A percentile compares a stretch with the other conserved stretches of the same genome.
phyloP scores from a whole-genome alignment of 495 filamentous ascomycete genomes.

The Staphylotrichum tortipilum region DNA sequence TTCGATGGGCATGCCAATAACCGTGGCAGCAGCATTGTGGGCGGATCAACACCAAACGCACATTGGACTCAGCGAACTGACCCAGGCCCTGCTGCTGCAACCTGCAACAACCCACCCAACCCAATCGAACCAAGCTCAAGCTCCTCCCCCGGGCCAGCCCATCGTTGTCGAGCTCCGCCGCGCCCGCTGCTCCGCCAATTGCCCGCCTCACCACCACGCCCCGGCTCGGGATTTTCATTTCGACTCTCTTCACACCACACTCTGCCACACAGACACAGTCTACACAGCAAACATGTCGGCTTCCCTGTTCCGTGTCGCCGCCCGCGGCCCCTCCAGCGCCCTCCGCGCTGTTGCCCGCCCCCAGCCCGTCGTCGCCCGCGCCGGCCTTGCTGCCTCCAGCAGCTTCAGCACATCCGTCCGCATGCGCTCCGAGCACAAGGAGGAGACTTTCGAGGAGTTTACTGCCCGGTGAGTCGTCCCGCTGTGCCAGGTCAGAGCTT shows the following conservation, averaged over 20 bases:
- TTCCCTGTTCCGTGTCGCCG: conserved; percentile 60
- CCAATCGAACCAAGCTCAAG: conserved; percentile 21
- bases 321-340: conserved; percentile 59
- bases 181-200: conserved; percentile 16
- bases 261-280: no score
- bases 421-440: conserved; percentile 53
- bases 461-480: conserved; percentile 72
- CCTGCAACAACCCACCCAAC: no score
- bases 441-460: conserved; percentile 99
- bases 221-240: conserved; percentile 11
- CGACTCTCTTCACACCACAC: conserved; percentile 1
- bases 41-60: conserved; percentile 10
- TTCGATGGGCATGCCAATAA: conserved; percentile 25
- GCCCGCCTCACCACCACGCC: conserved; percentile 13
- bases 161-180: conserved; percentile 15
- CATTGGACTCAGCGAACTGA: conserved; percentile 7
- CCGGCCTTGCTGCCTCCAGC: conserved; percentile 36
- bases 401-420: conserved; percentile 61
- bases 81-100: no score
- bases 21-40: conserved; percentile 17
- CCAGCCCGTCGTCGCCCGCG: conserved; percentile 31
- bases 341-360: conserved; percentile 51
- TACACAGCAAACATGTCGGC: conserved; percentile 60
- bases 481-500: conserved; percentile 10
- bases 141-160: conserved; percentile 14